Evolutionary conservation across 768 basidiomycete genomes (phyloP).

Genomic region (Podaxis carcinomalis): DNA sequence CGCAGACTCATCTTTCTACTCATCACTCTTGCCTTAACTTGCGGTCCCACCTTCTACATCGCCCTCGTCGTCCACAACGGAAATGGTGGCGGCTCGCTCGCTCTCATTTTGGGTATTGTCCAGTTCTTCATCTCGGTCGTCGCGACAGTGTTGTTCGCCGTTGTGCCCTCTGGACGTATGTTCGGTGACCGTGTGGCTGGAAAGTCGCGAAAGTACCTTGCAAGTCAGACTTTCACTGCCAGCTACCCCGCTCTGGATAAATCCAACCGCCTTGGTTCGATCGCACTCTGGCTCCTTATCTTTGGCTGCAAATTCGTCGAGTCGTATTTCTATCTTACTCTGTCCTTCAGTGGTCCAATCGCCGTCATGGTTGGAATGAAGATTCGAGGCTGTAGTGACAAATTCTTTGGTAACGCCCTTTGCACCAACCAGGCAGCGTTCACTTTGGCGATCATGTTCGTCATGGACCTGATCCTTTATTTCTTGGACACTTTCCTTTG

Average conservation of each 20-base stretch:
- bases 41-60: slow-evolving; percentile 93
- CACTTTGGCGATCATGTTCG: slow-evolving; percentile 94
- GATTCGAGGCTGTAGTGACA: slow-evolving; percentile 86
- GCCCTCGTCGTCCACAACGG: slow-evolving; percentile 70
- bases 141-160: slow-evolving; percentile 81
- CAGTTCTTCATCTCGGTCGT: slow-evolving; percentile 93
- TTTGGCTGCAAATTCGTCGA: slow-evolving; percentile 97
- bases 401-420: slow-evolving; percentile 75
- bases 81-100: slow-evolving; percentile 60
- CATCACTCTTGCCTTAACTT: slow-evolving; percentile 86
- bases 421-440: slow-evolving; percentile 95
- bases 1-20: slow-evolving; percentile 87
- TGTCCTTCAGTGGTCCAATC: slow-evolving; percentile 92
- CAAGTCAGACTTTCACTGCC: slow-evolving; percentile 97
- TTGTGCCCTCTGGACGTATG: slow-evolving; percentile 96
- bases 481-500: slow-evolving; percentile 99
- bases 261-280: slow-evolving; percentile 69
- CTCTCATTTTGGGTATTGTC: slow-evolving; percentile 92
- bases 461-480: slow-evolving; percentile 96
- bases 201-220: slow-evolving; percentile 94
- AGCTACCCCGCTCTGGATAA: slow-evolving; percentile 74
- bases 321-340: slow-evolving; percentile 96
- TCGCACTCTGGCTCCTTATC: slow-evolving; percentile 84
- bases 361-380: slow-evolving; percentile 96
- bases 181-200: slow-evolving; percentile 97